Evolutionary conservation across 108 stramenopile species (phyloP), one percentile per base, ranked within the genome.

Genomic region (Skeletonema potamos): DNA sequence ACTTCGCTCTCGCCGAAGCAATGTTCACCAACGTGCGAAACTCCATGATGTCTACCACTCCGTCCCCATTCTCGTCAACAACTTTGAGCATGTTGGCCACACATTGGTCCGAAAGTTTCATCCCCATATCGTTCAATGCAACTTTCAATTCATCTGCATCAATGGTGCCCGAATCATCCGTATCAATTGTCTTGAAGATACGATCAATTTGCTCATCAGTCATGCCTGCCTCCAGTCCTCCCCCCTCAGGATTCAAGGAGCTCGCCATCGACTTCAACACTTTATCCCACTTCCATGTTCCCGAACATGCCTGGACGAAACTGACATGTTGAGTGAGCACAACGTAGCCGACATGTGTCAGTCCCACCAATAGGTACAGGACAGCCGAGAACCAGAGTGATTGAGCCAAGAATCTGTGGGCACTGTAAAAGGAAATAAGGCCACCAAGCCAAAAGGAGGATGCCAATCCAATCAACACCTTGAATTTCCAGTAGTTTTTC

Each of bases 261-360:
- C 33, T 58, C 18, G 58, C 55, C 70, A 70, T 39, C 8, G 24
- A 26, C 63, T 61, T 28, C 15, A 62, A 20, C 20, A 76, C 69
- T 27, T 56, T 63, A 11, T 81, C 70, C 83, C 83, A 84, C 17
- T 81, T 54, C 81, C 81, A 85, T 37, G 62, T 70, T 30, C 84
- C 84, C 1, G 64, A 41, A n/a, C 68, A 7, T 13, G 81, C 84
- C 46, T 73, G 77, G 11, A 60, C 2, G 26, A 82, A 26, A 32
- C 67, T 66, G 12, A 85, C 62, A n/a, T 3, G 13, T 41, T 41
- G 15, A 41, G 15, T 3, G 39, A 41, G 39, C 39, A 41, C 39
- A 41, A 41, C 39, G 39, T 41, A 41, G 39, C 15, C 39, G 30
- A 18, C 9, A 76, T 13, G 48, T 24, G 48, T 51, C 48, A 51